These are phyloP conservation scores for Cladosporium sp. DNA, from an alignment of 2,329 filamentous ascomycete genomes.

Conservation along the genomic window DNA sequence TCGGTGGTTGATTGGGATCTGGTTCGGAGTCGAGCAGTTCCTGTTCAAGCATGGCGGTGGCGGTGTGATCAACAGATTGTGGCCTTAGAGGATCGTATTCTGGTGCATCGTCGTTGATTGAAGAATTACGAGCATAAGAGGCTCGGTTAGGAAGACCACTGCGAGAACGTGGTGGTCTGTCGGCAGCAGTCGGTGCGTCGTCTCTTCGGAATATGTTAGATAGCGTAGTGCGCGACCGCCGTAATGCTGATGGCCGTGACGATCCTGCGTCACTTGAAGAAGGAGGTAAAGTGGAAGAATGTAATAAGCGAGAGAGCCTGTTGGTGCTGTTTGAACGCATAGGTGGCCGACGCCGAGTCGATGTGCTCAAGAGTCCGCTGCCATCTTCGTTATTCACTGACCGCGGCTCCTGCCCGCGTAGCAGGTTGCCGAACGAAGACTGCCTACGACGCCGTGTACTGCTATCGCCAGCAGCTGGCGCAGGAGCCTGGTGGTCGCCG, in stretches of 20 bases:
- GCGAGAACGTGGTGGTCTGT: conserved; percentile 9
- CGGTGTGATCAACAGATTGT: conserved; percentile 30
- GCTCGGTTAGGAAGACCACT: conserved; percentile 22
- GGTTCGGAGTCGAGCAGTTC: conserved; percentile 28
- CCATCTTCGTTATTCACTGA: background rate
- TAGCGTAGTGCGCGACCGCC: conserved; percentile 13
- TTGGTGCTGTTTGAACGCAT: conserved; percentile 18
- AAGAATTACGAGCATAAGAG: conserved; percentile 21
- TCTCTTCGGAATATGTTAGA: conserved; percentile 11
- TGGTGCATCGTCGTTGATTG: conserved; percentile 14
- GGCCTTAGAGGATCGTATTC: conserved; percentile 26
- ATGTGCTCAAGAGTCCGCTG: conserved; percentile 1
- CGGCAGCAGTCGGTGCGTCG: background rate
- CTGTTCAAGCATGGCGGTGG: conserved; percentile 32
- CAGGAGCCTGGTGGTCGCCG: conserved; percentile 1
- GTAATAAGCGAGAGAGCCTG: conserved; percentile 30
- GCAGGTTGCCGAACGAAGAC: conserved; percentile 9
- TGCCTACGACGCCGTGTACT: conserved; percentile 1
- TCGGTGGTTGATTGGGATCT: conserved; percentile 18
- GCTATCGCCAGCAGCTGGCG: conserved; percentile 2
- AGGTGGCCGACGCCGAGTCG: conserved; percentile 10
- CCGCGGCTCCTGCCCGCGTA: conserved; percentile 2
- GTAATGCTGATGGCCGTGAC: conserved; percentile 13
- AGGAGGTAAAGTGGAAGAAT: conserved; percentile 18
- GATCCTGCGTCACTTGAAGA: conserved; percentile 10